Evolutionary conservation across 2,329 filamentous ascomycete genomes (phyloP).

Genomic region (Aspergillus bombycis): DNA sequence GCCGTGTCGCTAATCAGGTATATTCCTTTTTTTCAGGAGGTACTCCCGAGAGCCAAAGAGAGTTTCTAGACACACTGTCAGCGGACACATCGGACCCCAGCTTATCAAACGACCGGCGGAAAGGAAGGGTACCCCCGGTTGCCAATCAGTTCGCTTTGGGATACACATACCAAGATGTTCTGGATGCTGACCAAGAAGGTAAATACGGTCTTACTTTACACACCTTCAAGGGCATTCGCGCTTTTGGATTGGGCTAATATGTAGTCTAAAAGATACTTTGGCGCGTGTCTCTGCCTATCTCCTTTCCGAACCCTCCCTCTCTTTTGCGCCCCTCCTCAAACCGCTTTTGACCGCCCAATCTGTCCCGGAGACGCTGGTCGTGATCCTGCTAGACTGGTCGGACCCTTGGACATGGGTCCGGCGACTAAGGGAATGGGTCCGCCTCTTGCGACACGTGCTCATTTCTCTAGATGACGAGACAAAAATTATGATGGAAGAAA

Average conservation of each 20-base stretch:
- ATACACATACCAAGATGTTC: slow-evolving; percentile 92
- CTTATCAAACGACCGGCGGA: slow-evolving; percentile 50
- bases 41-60: slow-evolving; percentile 78
- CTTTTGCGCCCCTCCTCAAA: slow-evolving; percentile 79
- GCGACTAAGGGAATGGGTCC: slow-evolving; percentile 86
- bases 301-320: slow-evolving; percentile 78
- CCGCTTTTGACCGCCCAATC: slow-evolving; percentile 83
- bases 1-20: slow-evolving; percentile 20
- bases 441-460: slow-evolving; percentile 77
- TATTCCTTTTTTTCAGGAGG: slow-evolving; percentile 61
- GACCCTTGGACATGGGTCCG: slow-evolving; percentile 91
- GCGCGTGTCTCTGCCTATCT: slow-evolving; percentile 88
- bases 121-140: slow-evolving; percentile 69
- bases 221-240: background rate
- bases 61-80: slow-evolving; percentile 70
- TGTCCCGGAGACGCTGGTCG: slow-evolving; percentile 82
- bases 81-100: slow-evolving; percentile 46
- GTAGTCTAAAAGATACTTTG: slow-evolving; percentile 68
- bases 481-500: slow-evolving; percentile 83
- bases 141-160: slow-evolving; percentile 91
- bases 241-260: slow-evolving; percentile 6
- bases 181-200: slow-evolving; percentile 94
- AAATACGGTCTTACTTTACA: slow-evolving; percentile 25
- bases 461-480: slow-evolving; percentile 73
- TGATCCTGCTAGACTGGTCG: slow-evolving; percentile 93